A percentile compares a stretch with the other conserved stretches of the same genome.
Conservation (phyloP, 2,329 filamentous ascomycete genomes). For the Ophiosphaerella herpotricha region DNA sequence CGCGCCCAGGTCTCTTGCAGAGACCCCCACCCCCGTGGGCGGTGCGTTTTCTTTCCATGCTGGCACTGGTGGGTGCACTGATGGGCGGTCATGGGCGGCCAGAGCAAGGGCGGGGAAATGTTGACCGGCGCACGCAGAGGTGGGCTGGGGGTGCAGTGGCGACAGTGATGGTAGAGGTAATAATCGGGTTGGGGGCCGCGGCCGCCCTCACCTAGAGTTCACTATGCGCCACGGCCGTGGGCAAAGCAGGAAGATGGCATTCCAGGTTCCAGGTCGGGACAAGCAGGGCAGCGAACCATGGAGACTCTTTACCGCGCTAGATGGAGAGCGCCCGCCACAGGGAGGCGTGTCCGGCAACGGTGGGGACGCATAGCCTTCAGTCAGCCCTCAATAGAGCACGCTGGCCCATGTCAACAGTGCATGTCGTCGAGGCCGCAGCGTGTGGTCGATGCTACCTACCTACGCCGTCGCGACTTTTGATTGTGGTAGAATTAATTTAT, state of each 20-base stretch:
- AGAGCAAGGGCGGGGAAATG: too few species aligned
- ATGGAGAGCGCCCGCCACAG: too few species aligned
- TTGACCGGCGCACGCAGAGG: neutral
- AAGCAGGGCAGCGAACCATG: neutral
- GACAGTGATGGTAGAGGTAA: neutral
- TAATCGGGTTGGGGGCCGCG: neutral
- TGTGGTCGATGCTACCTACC: neutral
- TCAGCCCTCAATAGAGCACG: neutral
- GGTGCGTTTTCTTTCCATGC: slow-evolving; percentile 41
- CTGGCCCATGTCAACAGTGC: neutral
- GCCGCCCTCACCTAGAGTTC: too few species aligned
- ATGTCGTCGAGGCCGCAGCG: too few species aligned
- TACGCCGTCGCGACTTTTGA: too few species aligned
- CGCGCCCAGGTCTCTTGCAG: slow-evolving; percentile 29
- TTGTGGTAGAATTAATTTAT: neutral
- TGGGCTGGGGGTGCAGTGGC: neutral
- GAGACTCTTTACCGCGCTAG: neutral
- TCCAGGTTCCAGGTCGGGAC: too few species aligned
- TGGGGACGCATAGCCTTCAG: neutral
- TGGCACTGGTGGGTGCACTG: slow-evolving; percentile 6
- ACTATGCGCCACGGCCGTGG: too few species aligned
- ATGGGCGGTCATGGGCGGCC: neutral
- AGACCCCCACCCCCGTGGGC: slow-evolving; percentile 20
- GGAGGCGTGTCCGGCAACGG: too few species aligned
- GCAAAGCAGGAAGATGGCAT: too few species aligned